Evolutionary conservation across 306 rosid genomes (phyloP).

Genomic region (Vachellia pachyceras): DNA sequence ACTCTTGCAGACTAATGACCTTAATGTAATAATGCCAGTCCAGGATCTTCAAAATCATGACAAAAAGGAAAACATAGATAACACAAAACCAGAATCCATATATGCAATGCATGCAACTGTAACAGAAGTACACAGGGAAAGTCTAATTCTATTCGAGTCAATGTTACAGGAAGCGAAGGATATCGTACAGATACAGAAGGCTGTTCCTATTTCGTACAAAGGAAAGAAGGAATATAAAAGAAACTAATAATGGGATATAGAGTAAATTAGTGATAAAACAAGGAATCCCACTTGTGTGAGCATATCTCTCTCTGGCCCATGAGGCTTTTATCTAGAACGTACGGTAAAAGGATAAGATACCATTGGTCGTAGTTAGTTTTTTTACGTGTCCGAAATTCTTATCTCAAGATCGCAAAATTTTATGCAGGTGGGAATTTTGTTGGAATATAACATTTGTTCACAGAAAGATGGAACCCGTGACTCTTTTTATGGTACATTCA

Average conservation of each 20-base stretch:
- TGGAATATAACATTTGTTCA: conserved; percentile 45
- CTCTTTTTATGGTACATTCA: conserved; percentile 51
- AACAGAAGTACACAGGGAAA: conserved; percentile 1
- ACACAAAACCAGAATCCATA: conserved; percentile 26
- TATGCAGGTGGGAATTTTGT: not conserved
- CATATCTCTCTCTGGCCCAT: too few relatives aligned
- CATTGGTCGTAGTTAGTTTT: not conserved
- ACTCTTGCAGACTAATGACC: conserved; percentile 25
- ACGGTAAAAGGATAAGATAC: conserved; percentile 17
- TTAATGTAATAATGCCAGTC: conserved; percentile 28
- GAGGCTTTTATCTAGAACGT: conserved; percentile 19
- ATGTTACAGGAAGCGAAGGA: conserved; percentile 15
- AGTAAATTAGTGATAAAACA: conserved; percentile 17
- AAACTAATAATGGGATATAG: not conserved
- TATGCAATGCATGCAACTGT: conserved; percentile 34
- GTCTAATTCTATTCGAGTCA: conserved; percentile 42
- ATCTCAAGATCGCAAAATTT: conserved; percentile 6
- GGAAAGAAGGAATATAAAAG: conserved; percentile 30
- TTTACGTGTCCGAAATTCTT: not conserved
- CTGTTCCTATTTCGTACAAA: conserved; percentile 39
- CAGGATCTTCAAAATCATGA: conserved; percentile 30
- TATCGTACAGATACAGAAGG: conserved; percentile 25
- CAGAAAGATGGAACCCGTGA: conserved; percentile 57
- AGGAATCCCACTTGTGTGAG: conserved; percentile 1
- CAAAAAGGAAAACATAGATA: conserved; percentile 34